Evolutionary conservation across 495 filamentous ascomycete genomes (phyloP).

Genomic region (Xylaria cubensis): DNA sequence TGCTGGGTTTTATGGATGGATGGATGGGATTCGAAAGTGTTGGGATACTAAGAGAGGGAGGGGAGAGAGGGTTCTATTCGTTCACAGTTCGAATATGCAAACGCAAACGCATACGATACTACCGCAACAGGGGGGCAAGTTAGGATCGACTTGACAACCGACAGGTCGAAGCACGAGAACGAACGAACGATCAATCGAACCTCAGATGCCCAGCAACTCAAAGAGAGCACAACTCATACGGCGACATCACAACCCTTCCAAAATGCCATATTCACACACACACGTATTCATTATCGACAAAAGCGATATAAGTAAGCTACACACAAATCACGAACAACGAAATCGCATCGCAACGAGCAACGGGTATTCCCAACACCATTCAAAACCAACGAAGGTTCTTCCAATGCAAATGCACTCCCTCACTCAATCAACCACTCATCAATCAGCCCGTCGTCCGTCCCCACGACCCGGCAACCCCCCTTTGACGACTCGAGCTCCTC

Average conservation of each 20-base stretch:
- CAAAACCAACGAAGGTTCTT: not conserved
- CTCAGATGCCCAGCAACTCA: not conserved
- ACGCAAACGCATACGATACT: too few species aligned
- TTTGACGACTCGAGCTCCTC: constrained; percentile 33
- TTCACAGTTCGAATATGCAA: too few species aligned
- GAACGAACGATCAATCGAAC: not conserved
- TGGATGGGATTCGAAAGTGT: not conserved
- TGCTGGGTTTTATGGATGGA: not conserved
- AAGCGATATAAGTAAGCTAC: not conserved
- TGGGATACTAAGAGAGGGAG: too few species aligned
- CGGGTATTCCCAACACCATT: constrained; percentile 2
- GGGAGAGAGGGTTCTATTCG: too few species aligned
- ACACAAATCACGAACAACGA: not conserved
- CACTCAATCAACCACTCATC: not conserved
- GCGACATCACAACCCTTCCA: not conserved
- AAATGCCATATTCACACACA: not conserved
- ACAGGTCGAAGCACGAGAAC: too few species aligned
- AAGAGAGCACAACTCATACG: not conserved
- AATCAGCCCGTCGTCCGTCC: not conserved
- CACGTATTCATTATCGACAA: not conserved
- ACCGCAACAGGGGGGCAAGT: too few species aligned
- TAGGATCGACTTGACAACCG: too few species aligned
- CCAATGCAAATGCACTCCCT: constrained; percentile 1
- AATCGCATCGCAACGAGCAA: not conserved
- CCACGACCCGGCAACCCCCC: constrained; percentile 30